Percentiles rank a stretch among this genome's conserved stretches.
Conservation (phyloP, 768 basidiomycete species). For the Epithele typhae region DNA sequence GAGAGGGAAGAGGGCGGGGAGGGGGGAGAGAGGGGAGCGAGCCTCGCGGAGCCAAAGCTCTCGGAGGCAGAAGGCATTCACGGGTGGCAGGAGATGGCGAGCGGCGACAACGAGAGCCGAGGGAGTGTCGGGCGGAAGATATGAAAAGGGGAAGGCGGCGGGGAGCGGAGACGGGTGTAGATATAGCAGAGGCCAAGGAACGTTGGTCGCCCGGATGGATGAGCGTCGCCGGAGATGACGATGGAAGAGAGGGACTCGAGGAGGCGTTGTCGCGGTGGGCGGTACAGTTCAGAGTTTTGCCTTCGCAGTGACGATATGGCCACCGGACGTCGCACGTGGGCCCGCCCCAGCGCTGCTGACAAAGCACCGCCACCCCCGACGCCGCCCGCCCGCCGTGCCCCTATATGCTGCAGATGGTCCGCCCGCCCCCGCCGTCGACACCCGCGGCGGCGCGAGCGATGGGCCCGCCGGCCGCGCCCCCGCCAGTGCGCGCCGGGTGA, state of each 20-base stretch:
- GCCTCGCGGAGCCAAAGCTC: slow-evolving; percentile 20
- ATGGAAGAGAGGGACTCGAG: not conserved
- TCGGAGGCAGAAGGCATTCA: slow-evolving; percentile 22
- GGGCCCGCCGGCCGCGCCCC: not conserved
- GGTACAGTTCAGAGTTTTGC: slow-evolving; percentile 7
- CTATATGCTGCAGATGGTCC: not conserved
- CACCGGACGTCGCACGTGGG: slow-evolving; percentile 28
- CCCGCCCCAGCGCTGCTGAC: slow-evolving; percentile 17
- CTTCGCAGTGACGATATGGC: slow-evolving; percentile 15
- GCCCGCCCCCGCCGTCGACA: not conserved
- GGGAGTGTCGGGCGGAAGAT: slow-evolving; percentile 6
- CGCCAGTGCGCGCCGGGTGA: no score
- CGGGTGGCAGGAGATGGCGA: slow-evolving; percentile 1
- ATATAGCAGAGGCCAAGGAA: slow-evolving; percentile 10
- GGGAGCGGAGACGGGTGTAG: slow-evolving; percentile 1
- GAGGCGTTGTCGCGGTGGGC: not conserved
- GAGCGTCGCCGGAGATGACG: not conserved
- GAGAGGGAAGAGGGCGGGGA: slow-evolving; percentile 47
- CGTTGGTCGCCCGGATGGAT: slow-evolving; percentile 14
- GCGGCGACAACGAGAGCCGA: not conserved
- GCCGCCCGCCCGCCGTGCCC: not conserved
- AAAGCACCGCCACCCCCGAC: slow-evolving; percentile 13
- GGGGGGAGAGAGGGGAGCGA: slow-evolving; percentile 33
- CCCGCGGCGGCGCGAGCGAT: not conserved
- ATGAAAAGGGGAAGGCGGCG: slow-evolving; percentile 8